These are phyloP conservation scores for Globisporangium perplexum DNA, from an alignment of 352 stramenopile genomes.

Conservation along the genomic window DNA sequence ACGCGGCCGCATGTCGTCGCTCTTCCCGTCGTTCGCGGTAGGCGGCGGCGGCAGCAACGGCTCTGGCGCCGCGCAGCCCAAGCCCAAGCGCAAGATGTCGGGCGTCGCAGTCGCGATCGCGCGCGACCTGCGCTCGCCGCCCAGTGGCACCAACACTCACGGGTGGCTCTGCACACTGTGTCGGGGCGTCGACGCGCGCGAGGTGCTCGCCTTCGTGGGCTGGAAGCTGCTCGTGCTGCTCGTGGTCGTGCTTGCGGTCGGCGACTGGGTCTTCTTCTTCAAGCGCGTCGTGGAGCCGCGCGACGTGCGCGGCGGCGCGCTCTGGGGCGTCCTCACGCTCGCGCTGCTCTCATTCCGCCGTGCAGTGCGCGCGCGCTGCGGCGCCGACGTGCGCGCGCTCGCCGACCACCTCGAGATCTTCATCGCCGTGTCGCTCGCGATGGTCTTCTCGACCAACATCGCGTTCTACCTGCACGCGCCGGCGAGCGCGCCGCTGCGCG, in stretches of 20 bases:
- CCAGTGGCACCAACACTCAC: background rate
- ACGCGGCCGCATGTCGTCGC: conserved; percentile 13
- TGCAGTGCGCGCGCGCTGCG: conserved; percentile 30
- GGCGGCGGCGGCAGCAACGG: background rate
- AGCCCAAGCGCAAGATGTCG: conserved; percentile 59
- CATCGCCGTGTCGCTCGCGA: conserved; percentile 49
- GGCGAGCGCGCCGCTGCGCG: conserved; percentile 41
- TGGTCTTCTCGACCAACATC: conserved; percentile 68
- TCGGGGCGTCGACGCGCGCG: background rate
- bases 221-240: conserved; percentile 28
- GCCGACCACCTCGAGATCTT: conserved; percentile 66
- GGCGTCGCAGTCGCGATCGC: conserved; percentile 27
- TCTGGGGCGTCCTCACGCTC: conserved; percentile 38
- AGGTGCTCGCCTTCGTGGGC: conserved; percentile 30
- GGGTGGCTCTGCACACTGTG: background rate
- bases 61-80: conserved; percentile 1
- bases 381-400: conserved; percentile 29
- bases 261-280: conserved; percentile 62
- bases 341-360: conserved; percentile 44
- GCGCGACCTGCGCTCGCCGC: conserved; percentile 15
- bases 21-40: conserved; percentile 18
- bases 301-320: conserved; percentile 29
- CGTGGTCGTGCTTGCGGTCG: conserved; percentile 32
- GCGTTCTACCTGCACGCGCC: conserved; percentile 69
- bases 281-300: conserved; percentile 56